These are phyloP conservation scores for Camelina neglecta DNA, from an alignment of 345 rosid species.

Conservation along the genomic window DNA sequence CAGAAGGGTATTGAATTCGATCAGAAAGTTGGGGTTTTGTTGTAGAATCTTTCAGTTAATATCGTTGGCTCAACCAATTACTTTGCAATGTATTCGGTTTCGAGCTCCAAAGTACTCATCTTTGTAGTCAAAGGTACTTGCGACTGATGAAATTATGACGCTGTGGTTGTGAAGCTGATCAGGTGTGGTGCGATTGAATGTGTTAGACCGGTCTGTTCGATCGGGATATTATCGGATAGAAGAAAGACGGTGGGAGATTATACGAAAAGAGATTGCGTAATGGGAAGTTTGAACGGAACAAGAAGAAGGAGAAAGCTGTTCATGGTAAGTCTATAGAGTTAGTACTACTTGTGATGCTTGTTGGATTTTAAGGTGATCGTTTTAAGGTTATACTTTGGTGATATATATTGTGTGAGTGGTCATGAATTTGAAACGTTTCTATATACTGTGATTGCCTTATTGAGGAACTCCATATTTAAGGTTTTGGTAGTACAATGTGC, in stretches of 20 bases:
- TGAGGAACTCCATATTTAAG: neutral
- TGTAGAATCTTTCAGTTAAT: slow-evolving; percentile 55
- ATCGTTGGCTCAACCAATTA: slow-evolving; percentile 74
- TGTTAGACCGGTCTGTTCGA: slow-evolving; percentile 63
- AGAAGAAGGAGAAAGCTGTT: slow-evolving; percentile 53
- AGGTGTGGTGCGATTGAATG: slow-evolving; percentile 78
- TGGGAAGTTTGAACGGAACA: slow-evolving; percentile 52
- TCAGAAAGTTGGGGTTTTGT: slow-evolving; percentile 58
- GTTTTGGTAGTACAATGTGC: neutral
- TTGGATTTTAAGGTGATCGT: neutral
- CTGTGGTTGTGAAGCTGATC: slow-evolving; percentile 61
- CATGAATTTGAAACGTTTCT: neutral
- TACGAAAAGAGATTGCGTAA: slow-evolving; percentile 24
- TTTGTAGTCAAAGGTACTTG: slow-evolving; percentile 58
- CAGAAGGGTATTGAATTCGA: slow-evolving; percentile 70
- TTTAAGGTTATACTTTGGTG: neutral
- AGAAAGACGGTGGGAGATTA: slow-evolving; percentile 6
- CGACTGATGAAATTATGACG: slow-evolving; percentile 41
- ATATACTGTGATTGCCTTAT: neutral
- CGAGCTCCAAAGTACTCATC: slow-evolving; percentile 61
- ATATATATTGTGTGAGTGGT: neutral
- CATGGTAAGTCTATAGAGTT: slow-evolving; percentile 51
- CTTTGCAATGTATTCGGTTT: slow-evolving; percentile 65
- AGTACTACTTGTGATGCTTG: neutral
- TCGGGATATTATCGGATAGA: slow-evolving; percentile 57